Percentiles rank a stretch among this genome's conserved stretches.
Conservation (phyloP, 1,139 yeast species). For the Candida sp. region DNA sequence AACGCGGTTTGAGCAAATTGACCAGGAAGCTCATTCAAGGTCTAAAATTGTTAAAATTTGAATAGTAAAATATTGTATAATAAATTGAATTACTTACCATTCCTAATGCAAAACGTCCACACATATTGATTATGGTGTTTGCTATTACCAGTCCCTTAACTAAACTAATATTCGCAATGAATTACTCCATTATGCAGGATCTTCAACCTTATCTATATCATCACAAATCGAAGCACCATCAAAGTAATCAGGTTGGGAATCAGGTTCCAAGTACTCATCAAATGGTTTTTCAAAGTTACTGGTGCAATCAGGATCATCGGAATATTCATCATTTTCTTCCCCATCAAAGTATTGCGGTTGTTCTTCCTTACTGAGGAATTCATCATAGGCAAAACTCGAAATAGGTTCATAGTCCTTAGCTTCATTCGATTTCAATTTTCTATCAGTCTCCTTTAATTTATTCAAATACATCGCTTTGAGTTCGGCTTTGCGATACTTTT, state of each 20-base stretch:
- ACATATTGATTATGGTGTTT: constrained; percentile 21
- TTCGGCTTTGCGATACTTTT: constrained; percentile 12
- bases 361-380: constrained; percentile 31
- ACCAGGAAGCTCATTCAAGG: constrained; percentile 27
- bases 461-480: constrained; percentile 10
- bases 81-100: constrained; percentile 25
- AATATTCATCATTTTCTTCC: constrained; percentile 25
- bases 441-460: constrained; percentile 7
- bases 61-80: not conserved
- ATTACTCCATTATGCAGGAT: not conserved
- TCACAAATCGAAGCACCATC: constrained; percentile 5
- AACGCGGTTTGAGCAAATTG: constrained; percentile 23
- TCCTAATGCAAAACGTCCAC: constrained; percentile 45
- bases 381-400: constrained; percentile 27
- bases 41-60: constrained; percentile 16
- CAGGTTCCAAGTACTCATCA: constrained; percentile 28
- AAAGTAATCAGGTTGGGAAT: constrained; percentile 21
- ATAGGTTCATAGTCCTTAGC: constrained; percentile 6
- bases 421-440: not conserved
- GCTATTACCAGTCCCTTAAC: constrained; percentile 1
- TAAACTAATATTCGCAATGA: not conserved
- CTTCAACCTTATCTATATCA: not conserved
- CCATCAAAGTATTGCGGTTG: constrained; percentile 41
- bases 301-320: constrained; percentile 35
- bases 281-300: constrained; percentile 33